Evolutionary conservation across 768 basidiomycete species (phyloP).

Genomic region (Leccinum barrowsii): DNA sequence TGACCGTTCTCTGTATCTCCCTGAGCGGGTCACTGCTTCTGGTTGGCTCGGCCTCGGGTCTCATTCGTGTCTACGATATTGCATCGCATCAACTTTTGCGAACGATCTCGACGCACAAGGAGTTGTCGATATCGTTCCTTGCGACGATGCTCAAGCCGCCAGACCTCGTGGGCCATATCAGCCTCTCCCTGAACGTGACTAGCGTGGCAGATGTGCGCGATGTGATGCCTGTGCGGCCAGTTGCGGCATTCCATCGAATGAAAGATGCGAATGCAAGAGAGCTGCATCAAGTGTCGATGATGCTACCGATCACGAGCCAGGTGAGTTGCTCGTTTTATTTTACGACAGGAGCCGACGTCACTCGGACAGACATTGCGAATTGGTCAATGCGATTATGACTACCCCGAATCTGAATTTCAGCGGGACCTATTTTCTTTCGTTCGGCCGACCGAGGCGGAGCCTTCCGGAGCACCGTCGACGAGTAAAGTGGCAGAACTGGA

Average conservation of each 20-base stretch:
- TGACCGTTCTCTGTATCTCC: conserved; percentile 75
- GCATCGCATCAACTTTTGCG: conserved; percentile 88
- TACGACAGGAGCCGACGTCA: neutral
- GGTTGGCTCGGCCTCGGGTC: conserved; percentile 72
- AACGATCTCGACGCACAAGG: conserved; percentile 70
- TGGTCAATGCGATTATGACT: conserved; percentile 31
- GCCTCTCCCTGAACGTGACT: conserved; percentile 43
- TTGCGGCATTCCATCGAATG: conserved; percentile 71
- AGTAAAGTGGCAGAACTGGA: conserved; percentile 67
- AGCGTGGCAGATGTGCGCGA: conserved; percentile 44
- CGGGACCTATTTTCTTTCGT: conserved; percentile 68
- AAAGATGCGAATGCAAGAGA: conserved; percentile 65
- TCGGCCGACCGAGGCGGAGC: conserved; percentile 35
- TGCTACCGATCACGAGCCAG: conserved; percentile 47
- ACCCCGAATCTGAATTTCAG: conserved; percentile 53
- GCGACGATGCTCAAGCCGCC: conserved; percentile 79
- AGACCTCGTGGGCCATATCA: conserved; percentile 82
- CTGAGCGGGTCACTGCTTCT: conserved; percentile 73
- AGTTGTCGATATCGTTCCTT: conserved; percentile 66
- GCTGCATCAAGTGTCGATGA: conserved; percentile 64
- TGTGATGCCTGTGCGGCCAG: conserved; percentile 59
- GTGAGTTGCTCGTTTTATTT: conserved; percentile 28
- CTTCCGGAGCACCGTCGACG: conserved; percentile 40
- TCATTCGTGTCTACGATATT: conserved; percentile 80
- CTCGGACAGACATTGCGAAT: conserved; percentile 16